Percentiles rank a stretch among this genome's conserved stretches.
Conservation (phyloP, 208 protist species). For the Leishmania arabica region DNA sequence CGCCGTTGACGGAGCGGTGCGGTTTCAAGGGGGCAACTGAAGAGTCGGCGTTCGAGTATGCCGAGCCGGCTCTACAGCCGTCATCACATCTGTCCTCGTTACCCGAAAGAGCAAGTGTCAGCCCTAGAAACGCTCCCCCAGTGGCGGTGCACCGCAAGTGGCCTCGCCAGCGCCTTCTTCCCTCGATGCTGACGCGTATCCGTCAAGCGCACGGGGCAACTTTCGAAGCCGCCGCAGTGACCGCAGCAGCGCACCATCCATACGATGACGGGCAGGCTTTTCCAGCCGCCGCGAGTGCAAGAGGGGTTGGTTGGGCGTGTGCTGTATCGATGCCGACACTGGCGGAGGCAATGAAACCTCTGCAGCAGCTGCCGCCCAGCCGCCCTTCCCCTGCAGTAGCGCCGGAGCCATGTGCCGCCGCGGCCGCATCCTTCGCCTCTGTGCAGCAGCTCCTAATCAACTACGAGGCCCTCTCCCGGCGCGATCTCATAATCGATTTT, state of each 20-base stretch:
- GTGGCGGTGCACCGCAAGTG: no score
- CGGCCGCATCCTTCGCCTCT: constrained; percentile 3
- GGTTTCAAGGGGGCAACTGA: not conserved
- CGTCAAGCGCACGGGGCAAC: no score
- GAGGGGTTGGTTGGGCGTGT: not conserved
- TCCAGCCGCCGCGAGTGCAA: not conserved
- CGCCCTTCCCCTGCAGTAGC: not conserved
- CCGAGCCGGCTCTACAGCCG: not conserved
- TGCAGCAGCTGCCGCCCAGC: not conserved
- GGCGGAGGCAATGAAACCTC: not conserved
- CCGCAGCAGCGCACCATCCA: not conserved
- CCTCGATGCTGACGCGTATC: not conserved
- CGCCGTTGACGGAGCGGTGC: constrained; percentile 6
- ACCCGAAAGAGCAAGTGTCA: not conserved
- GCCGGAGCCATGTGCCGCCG: not conserved
- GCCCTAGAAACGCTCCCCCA: not conserved
- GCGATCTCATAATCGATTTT: constrained; percentile 45
- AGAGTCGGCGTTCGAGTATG: not conserved
- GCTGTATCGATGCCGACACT: not conserved
- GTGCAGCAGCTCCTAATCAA: constrained; percentile 23
- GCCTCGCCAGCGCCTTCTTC: not conserved
- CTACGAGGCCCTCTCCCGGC: constrained; percentile 32
- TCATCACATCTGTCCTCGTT: no score
- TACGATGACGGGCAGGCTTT: not conserved
- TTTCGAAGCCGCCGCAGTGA: not conserved